Conservation (phyloP, 805 yeast genomes). For the Yamadazyma scolyti region DNA sequence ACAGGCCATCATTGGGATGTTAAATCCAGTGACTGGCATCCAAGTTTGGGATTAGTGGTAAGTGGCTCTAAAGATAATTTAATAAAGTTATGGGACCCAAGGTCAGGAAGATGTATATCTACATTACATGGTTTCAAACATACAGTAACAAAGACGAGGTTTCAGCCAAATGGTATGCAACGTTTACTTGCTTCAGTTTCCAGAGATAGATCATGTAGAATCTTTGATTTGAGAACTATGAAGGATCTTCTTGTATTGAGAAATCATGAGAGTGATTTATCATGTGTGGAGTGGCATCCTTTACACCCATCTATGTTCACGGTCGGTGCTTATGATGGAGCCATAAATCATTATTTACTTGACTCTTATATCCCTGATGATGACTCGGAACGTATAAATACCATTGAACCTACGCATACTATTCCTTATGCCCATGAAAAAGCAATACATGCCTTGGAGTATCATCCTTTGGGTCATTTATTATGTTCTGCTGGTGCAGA, state of each 20-base stretch:
- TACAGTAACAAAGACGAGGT: constrained; percentile 80
- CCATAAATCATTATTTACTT: constrained; percentile 72
- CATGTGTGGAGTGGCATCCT: constrained; percentile 92
- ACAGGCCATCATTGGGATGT: constrained; percentile 99
- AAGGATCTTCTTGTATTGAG: constrained; percentile 68
- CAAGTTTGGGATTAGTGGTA: constrained; percentile 77
- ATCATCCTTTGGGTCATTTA: constrained; percentile 92
- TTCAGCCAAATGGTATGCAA: constrained; percentile 78
- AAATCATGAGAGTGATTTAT: constrained; percentile 79
- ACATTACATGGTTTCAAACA: constrained; percentile 92
- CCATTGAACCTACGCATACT: constrained; percentile 44
- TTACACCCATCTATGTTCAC: constrained; percentile 73
- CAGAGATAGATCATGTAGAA: constrained; percentile 81
- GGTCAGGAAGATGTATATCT: constrained; percentile 66
- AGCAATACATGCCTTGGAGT: constrained; percentile 84
- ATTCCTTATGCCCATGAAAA: constrained; percentile 94
- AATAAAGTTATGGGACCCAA: constrained; percentile 94
- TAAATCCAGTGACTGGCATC: constrained; percentile 96
- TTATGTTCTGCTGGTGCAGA: constrained; percentile 92
- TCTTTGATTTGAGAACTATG: constrained; percentile 86
- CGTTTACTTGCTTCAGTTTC: constrained; percentile 80
- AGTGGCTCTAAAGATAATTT: constrained; percentile 95
- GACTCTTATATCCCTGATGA: constrained; percentile 42
- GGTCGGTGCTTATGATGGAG: constrained; percentile 88
- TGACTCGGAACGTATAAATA: constrained; percentile 17